Base-by-base conservation (phyloP, 2,329 filamentous ascomycete genomes). In the Daldinia eschscholtzii region DNA sequence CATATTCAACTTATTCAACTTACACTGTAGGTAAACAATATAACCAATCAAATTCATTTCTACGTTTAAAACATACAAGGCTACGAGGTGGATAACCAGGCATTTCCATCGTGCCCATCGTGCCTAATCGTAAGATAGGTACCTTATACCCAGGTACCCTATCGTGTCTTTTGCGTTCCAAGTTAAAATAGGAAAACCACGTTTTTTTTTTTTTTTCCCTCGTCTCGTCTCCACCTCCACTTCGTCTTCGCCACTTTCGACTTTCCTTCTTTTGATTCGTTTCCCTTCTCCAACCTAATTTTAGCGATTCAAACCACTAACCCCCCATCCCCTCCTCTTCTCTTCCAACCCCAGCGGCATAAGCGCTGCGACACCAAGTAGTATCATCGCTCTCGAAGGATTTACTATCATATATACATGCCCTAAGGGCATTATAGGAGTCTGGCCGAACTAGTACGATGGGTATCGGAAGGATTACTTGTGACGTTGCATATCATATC, bases 141-240 rank as follows among this genome's bases (percentile, higher is more conserved):
- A n/a, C n/a, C 33, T 4, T 13, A 15, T 39, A 15, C 12, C 35
- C 35, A n/a, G n/a, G n/a, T n/a, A n/a, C n/a, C n/a, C n/a, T n/a
- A n/a, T n/a, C n/a, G 12, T 39, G 12, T 39, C 33, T 42, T 26
- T 28, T 23, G 4, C 10, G 42, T 46, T 44, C 20, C 18, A 23
- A 44, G 42, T 18, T 44, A 44, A 20, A 44, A 44, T 44, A 44
- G 42, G 42, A 44, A 44, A 44, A 44, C 42, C 42, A 44, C 42
- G 42, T 44, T 44, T 23, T 23, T 23, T 23, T 23, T 23, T 23
- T 23, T 2, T 23, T 23, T 2, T 23, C 2, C 20, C 20, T 23
- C 20, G 20, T 23, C 20, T 48, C 2, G 44, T 48, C 44, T 12
- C 44, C 44, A 48, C 23, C n/a, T 15, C 44, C 44, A n/a, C 44